These are phyloP conservation scores for Astragalus membranaceus DNA, from an alignment of 306 rosid species.

Conservation along the genomic window DNA sequence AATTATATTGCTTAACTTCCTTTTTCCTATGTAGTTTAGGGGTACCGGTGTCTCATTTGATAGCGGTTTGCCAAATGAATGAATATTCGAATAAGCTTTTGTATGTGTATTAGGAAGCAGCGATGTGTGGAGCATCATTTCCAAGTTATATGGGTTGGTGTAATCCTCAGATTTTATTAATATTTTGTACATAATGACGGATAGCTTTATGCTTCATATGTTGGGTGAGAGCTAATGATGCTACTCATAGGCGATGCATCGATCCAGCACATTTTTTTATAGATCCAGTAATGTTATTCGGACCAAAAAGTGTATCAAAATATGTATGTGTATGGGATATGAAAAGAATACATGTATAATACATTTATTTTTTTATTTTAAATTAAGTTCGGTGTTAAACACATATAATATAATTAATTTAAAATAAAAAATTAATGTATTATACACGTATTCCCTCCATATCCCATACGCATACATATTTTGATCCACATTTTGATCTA, in stretches of 20 bases:
- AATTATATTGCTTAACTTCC: conserved; percentile 1
- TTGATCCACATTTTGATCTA: too few relatives aligned
- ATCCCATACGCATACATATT: too few relatives aligned
- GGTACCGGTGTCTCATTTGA: conserved; percentile 24
- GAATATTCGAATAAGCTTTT: conserved; percentile 39
- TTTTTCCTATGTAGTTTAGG: conserved; percentile 12
- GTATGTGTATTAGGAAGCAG: conserved; percentile 50
- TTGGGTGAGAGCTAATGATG: conserved; percentile 29
- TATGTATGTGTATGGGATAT: too few relatives aligned
- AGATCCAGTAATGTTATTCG: too few relatives aligned
- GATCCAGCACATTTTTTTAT: neutral
- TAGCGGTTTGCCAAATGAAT: conserved; percentile 17
- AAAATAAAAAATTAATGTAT: too few relatives aligned
- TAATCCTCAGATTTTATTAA: conserved; percentile 23
- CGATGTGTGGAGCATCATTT: conserved; percentile 47
- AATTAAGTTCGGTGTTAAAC: too few relatives aligned
- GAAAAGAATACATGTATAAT: too few relatives aligned
- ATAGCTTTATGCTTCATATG: conserved; percentile 19
- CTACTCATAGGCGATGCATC: conserved; percentile 9
- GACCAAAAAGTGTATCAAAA: too few relatives aligned
- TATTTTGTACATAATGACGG: conserved; percentile 1
- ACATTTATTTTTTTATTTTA: too few relatives aligned
- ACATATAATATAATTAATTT: too few relatives aligned
- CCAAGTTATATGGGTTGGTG: conserved; percentile 48
- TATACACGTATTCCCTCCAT: too few relatives aligned